Conservation (phyloP, 352 stramenopile species). For the Pythium aristosporum region DNA sequence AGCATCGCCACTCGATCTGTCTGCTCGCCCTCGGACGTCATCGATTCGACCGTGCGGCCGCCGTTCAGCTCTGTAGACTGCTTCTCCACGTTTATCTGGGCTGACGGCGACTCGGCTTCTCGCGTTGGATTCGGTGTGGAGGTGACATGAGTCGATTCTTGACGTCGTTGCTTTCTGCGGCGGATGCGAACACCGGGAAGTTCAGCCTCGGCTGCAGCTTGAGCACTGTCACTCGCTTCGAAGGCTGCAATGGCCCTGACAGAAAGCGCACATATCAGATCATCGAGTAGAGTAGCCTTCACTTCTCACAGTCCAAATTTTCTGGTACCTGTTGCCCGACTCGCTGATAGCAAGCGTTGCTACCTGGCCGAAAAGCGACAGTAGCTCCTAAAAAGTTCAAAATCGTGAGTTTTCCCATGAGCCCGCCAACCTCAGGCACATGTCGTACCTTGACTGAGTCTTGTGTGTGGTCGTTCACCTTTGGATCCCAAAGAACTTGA, state of each 20-base stretch:
- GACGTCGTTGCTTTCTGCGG: conserved; percentile 25
- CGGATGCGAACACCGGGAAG: conserved; percentile 29
- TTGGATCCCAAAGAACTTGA: conserved; percentile 40
- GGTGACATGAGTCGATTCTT: not conserved
- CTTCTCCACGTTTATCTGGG: not conserved
- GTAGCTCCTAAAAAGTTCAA: not conserved
- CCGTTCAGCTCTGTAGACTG: not conserved
- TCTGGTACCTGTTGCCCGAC: conserved; percentile 18
- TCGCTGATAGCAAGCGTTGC: conserved; percentile 21
- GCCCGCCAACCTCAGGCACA: not conserved
- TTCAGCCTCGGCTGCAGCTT: conserved; percentile 24
- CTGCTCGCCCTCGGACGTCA: not conserved
- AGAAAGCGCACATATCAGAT: not conserved
- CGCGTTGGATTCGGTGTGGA: not conserved
- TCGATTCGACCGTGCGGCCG: not conserved
- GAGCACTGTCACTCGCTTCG: conserved; percentile 17
- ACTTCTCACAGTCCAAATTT: not conserved
- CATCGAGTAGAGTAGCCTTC: not conserved
- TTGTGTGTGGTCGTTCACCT: conserved; percentile 20
- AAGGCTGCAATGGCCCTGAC: conserved; percentile 40
- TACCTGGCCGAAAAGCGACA: conserved; percentile 14
- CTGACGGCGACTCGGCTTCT: not conserved
- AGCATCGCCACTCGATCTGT: not conserved
- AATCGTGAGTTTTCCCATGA: not conserved
- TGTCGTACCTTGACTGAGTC: conserved; percentile 31